Conservation (phyloP, 768 basidiomycete species). For the Naganishia onofrii region DNA sequence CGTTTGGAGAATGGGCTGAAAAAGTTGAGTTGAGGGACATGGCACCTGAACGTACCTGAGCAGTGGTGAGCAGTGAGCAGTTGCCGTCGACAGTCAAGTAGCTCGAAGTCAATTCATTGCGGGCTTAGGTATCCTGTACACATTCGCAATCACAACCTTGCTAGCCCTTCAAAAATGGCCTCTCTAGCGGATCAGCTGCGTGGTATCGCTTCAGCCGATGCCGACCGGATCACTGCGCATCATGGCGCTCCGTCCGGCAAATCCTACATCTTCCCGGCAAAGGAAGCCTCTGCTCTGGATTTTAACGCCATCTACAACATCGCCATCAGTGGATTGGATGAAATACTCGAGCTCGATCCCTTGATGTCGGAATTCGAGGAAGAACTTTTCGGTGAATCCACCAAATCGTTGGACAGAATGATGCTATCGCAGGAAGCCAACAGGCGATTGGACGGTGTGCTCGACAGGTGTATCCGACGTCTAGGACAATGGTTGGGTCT, state of each 20-base stretch:
- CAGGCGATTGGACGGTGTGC: conserved; percentile 61
- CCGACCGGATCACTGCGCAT: conserved; percentile 62
- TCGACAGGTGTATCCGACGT: conserved; percentile 65
- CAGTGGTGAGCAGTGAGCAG: not conserved
- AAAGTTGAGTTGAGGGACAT: no score
- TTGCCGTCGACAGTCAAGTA: not conserved
- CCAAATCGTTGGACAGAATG: conserved; percentile 74
- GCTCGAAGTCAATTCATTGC: no score
- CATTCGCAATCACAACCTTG: not conserved
- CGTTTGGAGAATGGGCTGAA: not conserved
- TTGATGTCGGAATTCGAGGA: conserved; percentile 64
- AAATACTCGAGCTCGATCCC: conserved; percentile 65
- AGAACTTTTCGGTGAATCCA: conserved; percentile 72
- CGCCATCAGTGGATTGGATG: conserved; percentile 71
- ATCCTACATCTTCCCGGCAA: conserved; percentile 84
- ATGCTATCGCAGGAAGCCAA: conserved; percentile 65
- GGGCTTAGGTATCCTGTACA: no score
- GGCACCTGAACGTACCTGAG: not conserved
- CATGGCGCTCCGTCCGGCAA: conserved; percentile 61
- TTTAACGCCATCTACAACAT: conserved; percentile 80
- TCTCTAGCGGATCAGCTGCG: conserved; percentile 79
- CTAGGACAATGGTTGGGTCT: conserved; percentile 81
- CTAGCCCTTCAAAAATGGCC: conserved; percentile 53
- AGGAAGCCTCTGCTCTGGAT: conserved; percentile 80
- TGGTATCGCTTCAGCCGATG: conserved; percentile 73